A percentile compares a stretch with the other conserved stretches of the same genome.
These are phyloP conservation scores for Solanum okadae DNA, from an alignment of 257 asterid species.

Conservation along the genomic window DNA sequence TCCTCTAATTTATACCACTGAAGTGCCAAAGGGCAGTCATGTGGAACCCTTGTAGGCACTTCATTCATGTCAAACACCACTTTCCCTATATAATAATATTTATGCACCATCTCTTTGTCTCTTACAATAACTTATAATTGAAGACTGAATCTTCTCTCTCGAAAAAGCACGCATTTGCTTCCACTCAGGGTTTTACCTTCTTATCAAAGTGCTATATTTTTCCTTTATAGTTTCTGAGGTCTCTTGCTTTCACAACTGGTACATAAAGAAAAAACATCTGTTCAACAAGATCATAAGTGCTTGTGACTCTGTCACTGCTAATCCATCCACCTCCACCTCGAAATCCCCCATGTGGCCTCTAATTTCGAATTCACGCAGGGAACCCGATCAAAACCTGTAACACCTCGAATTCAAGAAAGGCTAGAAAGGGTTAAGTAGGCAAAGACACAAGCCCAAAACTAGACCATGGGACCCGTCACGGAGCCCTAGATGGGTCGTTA, in stretches of 20 bases:
- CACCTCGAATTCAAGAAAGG: too few relatives aligned
- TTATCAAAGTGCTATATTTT: too few relatives aligned
- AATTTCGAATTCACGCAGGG: too few relatives aligned
- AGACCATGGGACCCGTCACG: too few relatives aligned
- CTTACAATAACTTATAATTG: slow-evolving; percentile 39
- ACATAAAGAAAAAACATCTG: slow-evolving; percentile 69
- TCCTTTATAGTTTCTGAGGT: not conserved
- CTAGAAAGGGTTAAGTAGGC: too few relatives aligned
- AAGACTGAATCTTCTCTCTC: slow-evolving; percentile 55
- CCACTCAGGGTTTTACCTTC: too few relatives aligned
- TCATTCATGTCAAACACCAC: slow-evolving; percentile 63
- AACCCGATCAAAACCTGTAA: too few relatives aligned
- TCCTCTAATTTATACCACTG: slow-evolving; percentile 63
- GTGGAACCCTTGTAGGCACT: slow-evolving; percentile 65
- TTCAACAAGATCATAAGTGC: slow-evolving; percentile 78
- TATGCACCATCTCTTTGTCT: slow-evolving; percentile 41
- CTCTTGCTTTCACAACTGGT: slow-evolving; percentile 63
- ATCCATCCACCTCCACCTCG: slow-evolving; percentile 60
- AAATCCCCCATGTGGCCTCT: slow-evolving; percentile 33
- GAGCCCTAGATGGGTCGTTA: too few relatives aligned
- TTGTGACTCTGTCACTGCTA: slow-evolving; percentile 38
- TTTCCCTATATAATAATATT: slow-evolving; percentile 50
- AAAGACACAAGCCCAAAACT: too few relatives aligned
- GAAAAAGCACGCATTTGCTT: too few relatives aligned
- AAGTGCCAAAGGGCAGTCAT: slow-evolving; percentile 76